Evolutionary conservation across 345 rosid species (phyloP).

Genomic region (Gossypium longicalyx): DNA sequence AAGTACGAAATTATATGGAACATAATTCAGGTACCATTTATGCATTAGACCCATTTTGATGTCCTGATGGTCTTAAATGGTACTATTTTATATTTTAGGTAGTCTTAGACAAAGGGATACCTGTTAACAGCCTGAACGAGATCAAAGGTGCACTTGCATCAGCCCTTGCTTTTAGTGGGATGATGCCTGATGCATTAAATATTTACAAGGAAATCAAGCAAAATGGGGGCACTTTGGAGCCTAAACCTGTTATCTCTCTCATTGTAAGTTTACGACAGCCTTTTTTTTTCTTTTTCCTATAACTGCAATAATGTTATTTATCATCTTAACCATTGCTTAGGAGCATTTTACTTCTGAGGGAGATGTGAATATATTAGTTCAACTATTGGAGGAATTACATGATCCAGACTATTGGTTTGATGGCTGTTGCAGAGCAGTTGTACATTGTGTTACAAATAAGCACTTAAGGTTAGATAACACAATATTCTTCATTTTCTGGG

Average conservation of each 20-base stretch:
- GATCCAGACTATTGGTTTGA: conserved; percentile 49
- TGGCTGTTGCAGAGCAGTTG: conserved; percentile 60
- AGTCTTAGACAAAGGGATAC: conserved; percentile 40
- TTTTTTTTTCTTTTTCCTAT: background rate
- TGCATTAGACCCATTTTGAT: background rate
- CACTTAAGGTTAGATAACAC: conserved; percentile 44
- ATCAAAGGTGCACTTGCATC: conserved; percentile 58
- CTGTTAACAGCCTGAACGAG: conserved; percentile 39
- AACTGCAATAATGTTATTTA: background rate
- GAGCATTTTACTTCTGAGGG: conserved; percentile 44
- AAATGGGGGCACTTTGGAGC: conserved; percentile 42
- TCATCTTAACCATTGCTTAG: conserved; percentile 26
- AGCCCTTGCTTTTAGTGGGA: conserved; percentile 66
- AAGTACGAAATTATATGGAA: background rate
- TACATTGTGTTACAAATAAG: conserved; percentile 46
- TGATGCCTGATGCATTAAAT: conserved; percentile 56
- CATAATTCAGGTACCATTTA: background rate
- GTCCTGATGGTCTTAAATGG: background rate
- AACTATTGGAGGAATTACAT: conserved; percentile 54
- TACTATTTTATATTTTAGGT: conserved; percentile 40
- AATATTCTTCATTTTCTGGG: conserved; percentile 4
- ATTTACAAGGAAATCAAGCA: conserved; percentile 63
- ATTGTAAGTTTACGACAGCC: conserved; percentile 50
- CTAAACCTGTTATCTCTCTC: conserved; percentile 58
- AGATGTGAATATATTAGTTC: conserved; percentile 42